These are phyloP conservation scores for Populus euphratica DNA, from an alignment of 345 rosid genomes.

Conservation along the genomic window DNA sequence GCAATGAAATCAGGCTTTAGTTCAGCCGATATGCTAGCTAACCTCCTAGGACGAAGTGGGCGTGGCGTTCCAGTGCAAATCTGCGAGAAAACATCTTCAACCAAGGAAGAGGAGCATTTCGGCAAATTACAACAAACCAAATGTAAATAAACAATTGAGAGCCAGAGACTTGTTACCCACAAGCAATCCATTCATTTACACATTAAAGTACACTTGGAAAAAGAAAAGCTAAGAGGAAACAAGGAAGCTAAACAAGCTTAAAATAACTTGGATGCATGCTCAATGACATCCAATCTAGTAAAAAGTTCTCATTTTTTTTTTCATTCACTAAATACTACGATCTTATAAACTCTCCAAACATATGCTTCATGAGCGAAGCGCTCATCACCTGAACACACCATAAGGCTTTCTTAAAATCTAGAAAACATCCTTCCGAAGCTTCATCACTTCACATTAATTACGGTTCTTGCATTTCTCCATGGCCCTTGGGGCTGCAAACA, in stretches of 20 bases:
- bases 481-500: constrained; percentile 50
- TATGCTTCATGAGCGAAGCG: constrained; percentile 18
- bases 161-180: constrained; percentile 8
- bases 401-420: constrained; percentile 4
- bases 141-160: not conserved
- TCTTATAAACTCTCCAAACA: constrained; percentile 21
- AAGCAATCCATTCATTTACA: constrained; percentile 41
- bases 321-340: constrained; percentile 27
- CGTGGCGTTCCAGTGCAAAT: too few species aligned
- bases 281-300: constrained; percentile 16
- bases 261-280: constrained; percentile 8
- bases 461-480: constrained; percentile 47
- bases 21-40: too few species aligned
- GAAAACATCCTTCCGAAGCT: constrained; percentile 11
- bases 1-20: too few species aligned
- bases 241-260: constrained; percentile 21
- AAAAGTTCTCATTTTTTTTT: not conserved
- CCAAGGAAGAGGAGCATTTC: not conserved
- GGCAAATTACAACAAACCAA: not conserved
- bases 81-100: too few species aligned
- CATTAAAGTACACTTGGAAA: constrained; percentile 14
- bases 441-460: constrained; percentile 11
- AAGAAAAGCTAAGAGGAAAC: constrained; percentile 8
- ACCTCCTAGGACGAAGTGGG: too few species aligned
- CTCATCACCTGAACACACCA: constrained; percentile 20